These are phyloP conservation scores for Pythium scleroteichum DNA, from an alignment of 352 stramenopile genomes.

Conservation along the genomic window DNA sequence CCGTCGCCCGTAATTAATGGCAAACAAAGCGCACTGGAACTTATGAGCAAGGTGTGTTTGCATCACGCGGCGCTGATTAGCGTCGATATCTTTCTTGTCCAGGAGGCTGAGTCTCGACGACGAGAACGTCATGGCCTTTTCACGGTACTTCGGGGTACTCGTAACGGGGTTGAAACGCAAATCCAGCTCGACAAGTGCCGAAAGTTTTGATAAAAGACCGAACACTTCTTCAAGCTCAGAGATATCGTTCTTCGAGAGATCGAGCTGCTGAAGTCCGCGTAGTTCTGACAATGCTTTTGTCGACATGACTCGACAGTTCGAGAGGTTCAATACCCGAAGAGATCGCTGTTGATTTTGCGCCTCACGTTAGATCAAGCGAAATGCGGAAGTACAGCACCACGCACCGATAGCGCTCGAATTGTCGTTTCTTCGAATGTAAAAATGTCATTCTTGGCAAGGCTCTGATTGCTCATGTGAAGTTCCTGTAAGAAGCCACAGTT, in stretches of 20 bases:
- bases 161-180: constrained; percentile 61
- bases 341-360: constrained; percentile 31
- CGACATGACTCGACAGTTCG: constrained; percentile 49
- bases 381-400: not conserved
- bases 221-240: constrained; percentile 72
- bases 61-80: constrained; percentile 78
- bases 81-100: constrained; percentile 74
- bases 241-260: constrained; percentile 69
- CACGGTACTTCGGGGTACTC: constrained; percentile 54
- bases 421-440: constrained; percentile 56
- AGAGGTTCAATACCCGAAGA: constrained; percentile 61
- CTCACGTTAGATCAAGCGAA: not conserved
- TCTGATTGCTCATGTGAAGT: constrained; percentile 69
- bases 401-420: constrained; percentile 45
- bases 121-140: constrained; percentile 77
- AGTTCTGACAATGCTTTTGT: constrained; percentile 35
- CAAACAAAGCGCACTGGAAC: constrained; percentile 51
- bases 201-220: constrained; percentile 45
- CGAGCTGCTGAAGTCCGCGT: constrained; percentile 50
- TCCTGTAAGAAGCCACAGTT: constrained; percentile 50
- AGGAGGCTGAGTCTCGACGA: constrained; percentile 49
- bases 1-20: too few species aligned
- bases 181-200: constrained; percentile 58
- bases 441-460: constrained; percentile 18
- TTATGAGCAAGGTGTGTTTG: constrained; percentile 79